phyloP scores from a whole-genome alignment of 1,284 basidiomycete species.

The Leccinum pallidistipes region DNA sequence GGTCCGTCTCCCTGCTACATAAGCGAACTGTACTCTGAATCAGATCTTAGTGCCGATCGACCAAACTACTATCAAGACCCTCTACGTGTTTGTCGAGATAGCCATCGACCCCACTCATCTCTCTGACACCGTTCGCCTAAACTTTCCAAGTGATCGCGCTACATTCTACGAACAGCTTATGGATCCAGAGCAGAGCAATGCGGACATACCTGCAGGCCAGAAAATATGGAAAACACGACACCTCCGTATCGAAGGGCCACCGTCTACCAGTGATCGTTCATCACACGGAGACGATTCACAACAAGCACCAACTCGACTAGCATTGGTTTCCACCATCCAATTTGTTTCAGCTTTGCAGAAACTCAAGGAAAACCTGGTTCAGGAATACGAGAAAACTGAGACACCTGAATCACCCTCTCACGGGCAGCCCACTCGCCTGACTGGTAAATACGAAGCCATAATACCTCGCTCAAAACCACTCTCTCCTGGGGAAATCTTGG shows the following conservation, averaged over 20 bases:
- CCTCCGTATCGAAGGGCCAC: slow-evolving; percentile 56
- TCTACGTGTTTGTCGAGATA: slow-evolving; percentile 99
- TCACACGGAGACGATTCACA: background rate
- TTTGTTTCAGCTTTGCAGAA: slow-evolving; percentile 89
- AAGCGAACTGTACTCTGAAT: slow-evolving; percentile 14
- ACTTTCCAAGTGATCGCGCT: slow-evolving; percentile 80
- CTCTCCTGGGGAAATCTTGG: slow-evolving; percentile 95
- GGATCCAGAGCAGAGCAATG: slow-evolving; percentile 49
- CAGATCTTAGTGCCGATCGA: slow-evolving; percentile 82
- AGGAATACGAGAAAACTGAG: slow-evolving; percentile 32
- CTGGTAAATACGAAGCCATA: slow-evolving; percentile 71
- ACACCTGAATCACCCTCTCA: slow-evolving; percentile 1
- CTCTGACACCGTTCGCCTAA: slow-evolving; percentile 80
- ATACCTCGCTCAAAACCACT: slow-evolving; percentile 94
- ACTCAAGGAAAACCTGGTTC: slow-evolving; percentile 76
- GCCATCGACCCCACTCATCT: slow-evolving; percentile 88
- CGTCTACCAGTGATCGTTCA: slow-evolving; percentile 10
- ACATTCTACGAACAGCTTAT: slow-evolving; percentile 62
- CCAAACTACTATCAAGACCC: slow-evolving; percentile 90
- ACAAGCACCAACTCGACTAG: slow-evolving; percentile 64
- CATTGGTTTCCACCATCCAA: slow-evolving; percentile 93
- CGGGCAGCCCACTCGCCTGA: slow-evolving; percentile 42
- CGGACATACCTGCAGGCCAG: slow-evolving; percentile 52
- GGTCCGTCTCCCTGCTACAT: slow-evolving; percentile 46
- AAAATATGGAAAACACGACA: slow-evolving; percentile 50